Evolutionary conservation across 2,329 filamentous ascomycete genomes (phyloP), one percentile per base, ranked within the genome.

Genomic region (Xylariaceae sp.): DNA sequence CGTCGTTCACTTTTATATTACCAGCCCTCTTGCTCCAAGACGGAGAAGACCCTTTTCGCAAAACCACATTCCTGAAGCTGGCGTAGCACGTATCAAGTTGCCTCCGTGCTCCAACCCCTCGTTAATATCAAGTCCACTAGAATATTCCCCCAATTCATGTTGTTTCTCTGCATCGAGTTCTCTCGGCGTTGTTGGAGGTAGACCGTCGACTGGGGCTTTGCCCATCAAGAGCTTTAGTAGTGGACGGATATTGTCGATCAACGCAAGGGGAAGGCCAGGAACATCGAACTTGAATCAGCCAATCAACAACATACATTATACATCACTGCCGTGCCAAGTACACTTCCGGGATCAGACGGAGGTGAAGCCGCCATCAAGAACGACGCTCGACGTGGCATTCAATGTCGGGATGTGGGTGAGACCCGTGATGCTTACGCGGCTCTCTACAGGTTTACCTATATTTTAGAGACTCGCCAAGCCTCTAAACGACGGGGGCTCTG

Each of bases 1-100:
- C 17, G n/a, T 28, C 26, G 11, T 23, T 56, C 29, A 51, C 56
- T 60, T 67, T 67, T 59, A 56, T 59, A 56, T 50, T 16, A 31
- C 16, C 24, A 47, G 11, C 17, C 17, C 37, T 44, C 29, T 36
- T 29, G 21, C 21, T 36, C 52, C 14, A 8, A 17, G 17, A 19
- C 45, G 36, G 36, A 43, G 36, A 26, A 29, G 37, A 44, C 40
- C 45, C 14, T 55, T 44, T 29, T 56, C 36, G 17, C 26, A n/a
- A 9, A 29, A 47, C 12, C 16, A 36, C 24, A 17, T 39, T 54
- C 24, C 31, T 48, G 19, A 31, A 48, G 31, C 29, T 5, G 6
- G 36, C 37, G 28, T 43, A 21, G 14, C 23, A 48, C 24, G 17
- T 16, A 5, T 17, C 19, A 14, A 44, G 44, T 19, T 24, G 39